Evolutionary conservation across 2,329 filamentous ascomycete genomes (phyloP), one percentile per base, ranked within the genome.

Genomic region (Aspergillus awamori): DNA sequence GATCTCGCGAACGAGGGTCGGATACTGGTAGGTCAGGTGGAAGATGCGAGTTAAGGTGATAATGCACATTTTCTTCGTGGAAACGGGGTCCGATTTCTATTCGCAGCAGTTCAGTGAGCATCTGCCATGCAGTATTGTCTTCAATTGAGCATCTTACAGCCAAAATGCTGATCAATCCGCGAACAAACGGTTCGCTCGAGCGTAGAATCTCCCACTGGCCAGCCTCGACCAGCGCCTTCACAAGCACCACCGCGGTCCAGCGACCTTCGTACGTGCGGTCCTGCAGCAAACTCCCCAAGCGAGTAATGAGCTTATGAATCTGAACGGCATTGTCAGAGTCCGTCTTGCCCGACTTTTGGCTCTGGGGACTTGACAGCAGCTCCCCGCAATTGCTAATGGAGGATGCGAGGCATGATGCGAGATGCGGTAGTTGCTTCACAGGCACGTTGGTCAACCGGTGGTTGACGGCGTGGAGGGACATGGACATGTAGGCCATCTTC

Each of bases 21-120:
- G 91, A 72, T 93, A 93, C 39, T 89, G 87, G 71, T 93, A 91
- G 43, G 93, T 89, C 38, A 95, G 84, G 67, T 87, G 84, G 78
- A 95, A 97, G 67, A 97, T 93, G 70, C 90, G 89, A 20, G 91
- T 90, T 63, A 97, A 80, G 13, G 91, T 87, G 63, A 95, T 85
- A 53, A 97, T 81, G 66, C 86, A 87, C 61, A 97, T 77, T 73
- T 90, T 90, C 73, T 95, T 96, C 36, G 88, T 88, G 4, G 89
- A 86, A 6, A 85, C 75, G 3, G 91, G 87, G 69, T 96, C 92
- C 8, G 89, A 87, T 83, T 92, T 96, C 86, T 92, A 33, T 51
- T 45, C 15, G 67, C 17, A 24, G 22, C 38, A 70, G 15, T 67
- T 63, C 54, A 45, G 60, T 64, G 57, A 57, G 38, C 7, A 52